Evolutionary conservation across 2,329 filamentous ascomycete species (phyloP).

Genomic region (Microcera coccophila): DNA sequence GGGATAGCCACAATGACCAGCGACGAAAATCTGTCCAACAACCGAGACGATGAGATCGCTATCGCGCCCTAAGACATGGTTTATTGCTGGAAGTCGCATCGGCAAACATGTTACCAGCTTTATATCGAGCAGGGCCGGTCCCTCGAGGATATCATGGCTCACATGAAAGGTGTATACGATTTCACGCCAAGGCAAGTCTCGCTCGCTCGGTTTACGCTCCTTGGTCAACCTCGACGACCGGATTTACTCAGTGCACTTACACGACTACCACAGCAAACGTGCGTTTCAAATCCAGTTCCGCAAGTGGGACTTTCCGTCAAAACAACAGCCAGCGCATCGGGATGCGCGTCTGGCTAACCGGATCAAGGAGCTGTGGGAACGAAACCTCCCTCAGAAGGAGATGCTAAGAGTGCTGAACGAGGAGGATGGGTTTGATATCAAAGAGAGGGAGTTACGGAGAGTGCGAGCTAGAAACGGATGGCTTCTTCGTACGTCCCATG

Average conservation of each 20-base stretch:
- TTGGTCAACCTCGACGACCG: not conserved
- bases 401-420: constrained; percentile 67
- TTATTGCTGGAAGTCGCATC: constrained; percentile 45
- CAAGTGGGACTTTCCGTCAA: constrained; percentile 73
- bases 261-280: constrained; percentile 55
- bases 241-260: too few relatives aligned
- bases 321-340: constrained; percentile 68
- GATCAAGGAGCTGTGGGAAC: constrained; percentile 73
- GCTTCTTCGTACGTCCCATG: constrained; percentile 60
- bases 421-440: constrained; percentile 68
- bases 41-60: constrained; percentile 15
- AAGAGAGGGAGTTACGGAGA: constrained; percentile 65
- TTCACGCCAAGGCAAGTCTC: constrained; percentile 69
- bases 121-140: constrained; percentile 74
- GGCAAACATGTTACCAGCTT: constrained; percentile 50
- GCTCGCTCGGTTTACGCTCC: constrained; percentile 10
- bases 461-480: constrained; percentile 66
- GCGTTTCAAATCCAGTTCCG: constrained; percentile 74
- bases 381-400: constrained; percentile 66
- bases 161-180: constrained; percentile 60
- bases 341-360: constrained; percentile 63
- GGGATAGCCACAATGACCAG: too few relatives aligned
- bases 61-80: constrained; percentile 35
- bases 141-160: constrained; percentile 70
- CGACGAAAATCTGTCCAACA: too few relatives aligned